These are phyloP conservation scores for Hypoxylon trugodes DNA, from an alignment of 495 filamentous ascomycete species.

Conservation along the genomic window DNA sequence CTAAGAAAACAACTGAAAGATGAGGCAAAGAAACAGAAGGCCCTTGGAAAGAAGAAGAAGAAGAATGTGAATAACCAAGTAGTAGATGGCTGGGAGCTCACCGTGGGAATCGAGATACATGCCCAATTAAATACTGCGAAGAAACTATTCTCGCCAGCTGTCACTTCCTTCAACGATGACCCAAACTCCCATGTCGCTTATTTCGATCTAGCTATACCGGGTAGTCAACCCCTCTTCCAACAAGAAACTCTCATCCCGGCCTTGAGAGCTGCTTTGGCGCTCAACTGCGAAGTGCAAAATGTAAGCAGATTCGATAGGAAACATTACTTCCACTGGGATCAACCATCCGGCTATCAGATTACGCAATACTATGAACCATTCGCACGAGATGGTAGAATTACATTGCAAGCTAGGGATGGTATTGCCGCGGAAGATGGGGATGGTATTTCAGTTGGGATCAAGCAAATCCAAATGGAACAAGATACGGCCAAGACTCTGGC, in stretches of 20 bases:
- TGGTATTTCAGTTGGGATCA: constrained; percentile 75
- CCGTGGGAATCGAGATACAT: constrained; percentile 96
- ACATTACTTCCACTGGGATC: constrained; percentile 99
- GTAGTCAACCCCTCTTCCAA: constrained; percentile 88
- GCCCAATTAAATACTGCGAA: constrained; percentile 87
- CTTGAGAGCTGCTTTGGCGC: constrained; percentile 83
- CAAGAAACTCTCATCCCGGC: constrained; percentile 84
- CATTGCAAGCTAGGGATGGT: constrained; percentile 77
- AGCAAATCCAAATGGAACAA: constrained; percentile 96
- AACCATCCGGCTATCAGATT: constrained; percentile 95
- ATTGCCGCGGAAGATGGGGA: constrained; percentile 76
- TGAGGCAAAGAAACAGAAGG: constrained; percentile 64
- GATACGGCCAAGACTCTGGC: constrained; percentile 95
- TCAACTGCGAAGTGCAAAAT: constrained; percentile 78
- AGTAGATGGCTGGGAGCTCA: constrained; percentile 81
- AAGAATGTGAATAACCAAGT: constrained; percentile 59
- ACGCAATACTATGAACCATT: constrained; percentile 95
- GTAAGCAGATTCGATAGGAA: constrained; percentile 91
- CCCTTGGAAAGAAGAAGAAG: constrained; percentile 47
- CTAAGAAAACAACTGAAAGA: constrained; percentile 81
- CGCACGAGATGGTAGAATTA: constrained; percentile 76
- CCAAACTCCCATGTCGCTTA: constrained; percentile 88
- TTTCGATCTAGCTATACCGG: constrained; percentile 91
- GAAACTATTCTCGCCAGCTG: constrained; percentile 86
- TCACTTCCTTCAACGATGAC: constrained; percentile 70